Evolutionary conservation across 192 early-diverging fungal genomes (phyloP), one percentile per base, ranked within the genome.

Genomic region (Endogone sp.): DNA sequence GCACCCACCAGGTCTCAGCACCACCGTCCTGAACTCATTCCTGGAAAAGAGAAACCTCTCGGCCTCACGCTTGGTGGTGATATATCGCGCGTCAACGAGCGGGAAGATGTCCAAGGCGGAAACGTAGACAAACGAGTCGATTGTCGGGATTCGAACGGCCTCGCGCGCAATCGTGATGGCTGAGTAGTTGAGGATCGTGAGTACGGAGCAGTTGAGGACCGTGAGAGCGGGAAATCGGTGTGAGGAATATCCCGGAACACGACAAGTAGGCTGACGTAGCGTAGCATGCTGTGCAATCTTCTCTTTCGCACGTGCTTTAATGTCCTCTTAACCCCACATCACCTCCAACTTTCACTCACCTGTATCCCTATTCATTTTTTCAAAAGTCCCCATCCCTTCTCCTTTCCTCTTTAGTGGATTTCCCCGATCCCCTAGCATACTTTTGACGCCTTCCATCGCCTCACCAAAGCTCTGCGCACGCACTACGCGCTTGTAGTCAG

Each of bases 31-130:
- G 71, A 84, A 79, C 54, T 63, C 70, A 44, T 73, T 66, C 37
- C 71, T 79, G 54, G 81, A 77, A 58, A 90, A 71, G 28, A 92
- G 67, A 13, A 72, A 81, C 3, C 65, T 63, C 72, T 92, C 91
- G 3, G 84, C 91, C 70, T 92, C 86, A 30, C 89, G 88, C 67
- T 92, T 92, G 13, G 89, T 90, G 23, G 88, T 88, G 56, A 92
- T 83, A 55, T 92, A 92, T 0, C 86, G 80, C 62, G 86, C 77
- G 58, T 86, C 81, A 31, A 92, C 70, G 6, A 88, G 79, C 20
- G 91, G 91, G 23, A 90, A 60, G 0, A 83, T 59, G 56, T 90
- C 87, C 28, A 77, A 82, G 16, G 91, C 91, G 13, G 91, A 92
- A 26, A 92, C 80, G 60, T 87, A 92, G 20, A 81, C 85, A 74